phyloP scores from a whole-genome alignment of 1,284 basidiomycete species.

The Stygiomarasmius scandens region DNA sequence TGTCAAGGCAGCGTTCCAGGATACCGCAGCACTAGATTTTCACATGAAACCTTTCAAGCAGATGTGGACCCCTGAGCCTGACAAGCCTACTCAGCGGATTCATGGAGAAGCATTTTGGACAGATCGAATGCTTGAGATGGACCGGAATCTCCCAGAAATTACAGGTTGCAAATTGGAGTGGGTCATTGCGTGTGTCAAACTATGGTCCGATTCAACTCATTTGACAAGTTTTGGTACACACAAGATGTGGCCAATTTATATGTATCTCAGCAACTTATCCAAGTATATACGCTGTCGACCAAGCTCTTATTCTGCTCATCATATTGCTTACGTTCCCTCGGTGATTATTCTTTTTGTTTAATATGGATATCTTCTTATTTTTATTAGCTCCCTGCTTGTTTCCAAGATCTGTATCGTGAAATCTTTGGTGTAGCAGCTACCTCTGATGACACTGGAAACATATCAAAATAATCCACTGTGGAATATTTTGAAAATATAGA shows the following conservation, averaged over 20 bases:
- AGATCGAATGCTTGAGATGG: constrained; percentile 1
- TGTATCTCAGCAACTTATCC: too few relatives aligned
- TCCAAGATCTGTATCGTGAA: constrained; percentile 24
- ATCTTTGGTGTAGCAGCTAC: constrained; percentile 19
- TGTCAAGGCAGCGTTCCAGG: constrained; percentile 1
- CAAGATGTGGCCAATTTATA: too few relatives aligned
- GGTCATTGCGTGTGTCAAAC: neutral
- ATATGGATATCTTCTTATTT: constrained; percentile 2
- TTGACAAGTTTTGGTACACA: constrained; percentile 32
- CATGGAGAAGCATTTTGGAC: constrained; percentile 5
- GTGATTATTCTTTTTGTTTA: constrained; percentile 9
- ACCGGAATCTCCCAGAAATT: neutral
- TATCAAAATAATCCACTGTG: too few relatives aligned
- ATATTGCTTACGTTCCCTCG: constrained; percentile 9
- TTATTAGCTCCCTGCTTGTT: constrained; percentile 21
- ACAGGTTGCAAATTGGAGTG: neutral
- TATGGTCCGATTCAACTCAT: constrained; percentile 28
- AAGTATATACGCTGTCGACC: too few relatives aligned
- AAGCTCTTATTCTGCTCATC: too few relatives aligned
- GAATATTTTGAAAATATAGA: too few relatives aligned
- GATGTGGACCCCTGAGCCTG: constrained; percentile 8
- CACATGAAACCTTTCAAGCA: constrained; percentile 8
- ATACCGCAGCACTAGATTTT: neutral
- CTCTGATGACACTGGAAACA: too few relatives aligned
- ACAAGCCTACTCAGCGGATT: constrained; percentile 1